Evolutionary conservation across 495 filamentous ascomycete species (phyloP).

Genomic region (Penicillium mononematosum): DNA sequence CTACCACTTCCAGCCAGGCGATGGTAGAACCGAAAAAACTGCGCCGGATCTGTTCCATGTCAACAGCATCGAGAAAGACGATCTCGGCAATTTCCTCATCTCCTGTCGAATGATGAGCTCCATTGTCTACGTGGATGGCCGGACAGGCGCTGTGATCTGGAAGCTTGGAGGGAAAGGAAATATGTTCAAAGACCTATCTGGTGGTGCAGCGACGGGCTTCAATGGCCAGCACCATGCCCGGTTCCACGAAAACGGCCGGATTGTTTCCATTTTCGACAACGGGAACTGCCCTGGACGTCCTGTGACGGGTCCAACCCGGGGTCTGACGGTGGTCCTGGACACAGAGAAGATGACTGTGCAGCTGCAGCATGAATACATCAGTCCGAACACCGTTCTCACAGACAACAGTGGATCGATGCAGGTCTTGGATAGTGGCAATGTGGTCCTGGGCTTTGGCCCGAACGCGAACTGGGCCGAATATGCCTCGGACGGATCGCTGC

Average conservation of each 20-base stretch:
- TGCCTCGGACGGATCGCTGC: background rate
- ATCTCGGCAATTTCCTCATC: slow-evolving; percentile 51
- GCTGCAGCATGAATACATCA: slow-evolving; percentile 1
- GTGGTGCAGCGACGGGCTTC: background rate
- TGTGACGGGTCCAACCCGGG: background rate
- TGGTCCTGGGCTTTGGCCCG: background rate
- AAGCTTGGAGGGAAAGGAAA: slow-evolving; percentile 39
- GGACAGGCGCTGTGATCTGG: slow-evolving; percentile 52
- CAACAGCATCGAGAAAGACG: slow-evolving; percentile 28
- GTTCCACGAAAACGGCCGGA: slow-evolving; percentile 18
- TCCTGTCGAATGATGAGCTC: slow-evolving; percentile 50
- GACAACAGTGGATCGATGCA: slow-evolving; percentile 7
- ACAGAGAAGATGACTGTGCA: slow-evolving; percentile 1
- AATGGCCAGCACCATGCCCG: slow-evolving; percentile 27
- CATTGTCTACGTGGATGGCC: slow-evolving; percentile 50
- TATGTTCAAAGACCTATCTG: slow-evolving; percentile 17
- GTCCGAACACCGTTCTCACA: background rate
- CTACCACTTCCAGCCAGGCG: background rate
- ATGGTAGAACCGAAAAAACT: background rate
- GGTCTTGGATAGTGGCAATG: slow-evolving; percentile 3
- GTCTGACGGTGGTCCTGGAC: background rate
- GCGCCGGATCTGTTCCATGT: slow-evolving; percentile 32
- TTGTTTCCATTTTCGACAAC: slow-evolving; percentile 26
- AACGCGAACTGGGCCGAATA: slow-evolving; percentile 8
- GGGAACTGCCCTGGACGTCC: background rate